Conservation (phyloP, 75 land plant genomes). For the Picea sitchensis region DNA sequence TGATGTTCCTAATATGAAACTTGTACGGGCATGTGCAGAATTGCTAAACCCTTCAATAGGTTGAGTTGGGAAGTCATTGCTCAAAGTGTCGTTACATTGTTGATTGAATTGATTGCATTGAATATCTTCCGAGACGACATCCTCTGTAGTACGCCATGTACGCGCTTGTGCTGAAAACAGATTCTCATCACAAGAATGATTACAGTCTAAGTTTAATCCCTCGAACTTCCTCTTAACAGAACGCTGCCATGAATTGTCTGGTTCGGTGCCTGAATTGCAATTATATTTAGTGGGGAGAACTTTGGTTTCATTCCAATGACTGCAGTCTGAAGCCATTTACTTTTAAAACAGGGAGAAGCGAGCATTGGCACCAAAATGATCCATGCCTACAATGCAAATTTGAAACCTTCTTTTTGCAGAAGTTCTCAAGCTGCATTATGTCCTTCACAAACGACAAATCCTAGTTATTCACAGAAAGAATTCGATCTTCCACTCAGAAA, state of each 20-base stretch:
- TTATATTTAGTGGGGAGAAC: not conserved
- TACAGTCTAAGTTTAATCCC: not conserved
- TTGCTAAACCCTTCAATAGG: not conserved
- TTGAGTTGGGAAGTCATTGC: not conserved
- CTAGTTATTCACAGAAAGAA: not conserved
- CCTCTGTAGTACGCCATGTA: not conserved
- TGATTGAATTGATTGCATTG: not conserved
- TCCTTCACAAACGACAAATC: not conserved
- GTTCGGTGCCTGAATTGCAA: not conserved
- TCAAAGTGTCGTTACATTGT: not conserved
- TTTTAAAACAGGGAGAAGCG: not conserved
- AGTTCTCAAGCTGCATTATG: not conserved
- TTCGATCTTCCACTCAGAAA: not conserved
- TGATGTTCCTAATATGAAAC: not conserved
- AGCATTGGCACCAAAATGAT: not conserved
- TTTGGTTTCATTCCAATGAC: not conserved
- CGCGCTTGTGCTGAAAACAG: not conserved
- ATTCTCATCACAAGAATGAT: not conserved
- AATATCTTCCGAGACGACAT: not conserved
- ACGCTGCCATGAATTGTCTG: not conserved
- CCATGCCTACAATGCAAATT: not conserved
- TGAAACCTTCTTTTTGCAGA: not conserved
- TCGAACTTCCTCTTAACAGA: slow-evolving; percentile 9
- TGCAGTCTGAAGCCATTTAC: not conserved
- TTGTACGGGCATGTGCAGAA: not conserved